Percentiles rank a stretch among this genome's conserved stretches.
Evolutionary conservation across 2,329 filamentous ascomycete genomes (phyloP).

Genomic region (Uncinocarpus reesii): DNA sequence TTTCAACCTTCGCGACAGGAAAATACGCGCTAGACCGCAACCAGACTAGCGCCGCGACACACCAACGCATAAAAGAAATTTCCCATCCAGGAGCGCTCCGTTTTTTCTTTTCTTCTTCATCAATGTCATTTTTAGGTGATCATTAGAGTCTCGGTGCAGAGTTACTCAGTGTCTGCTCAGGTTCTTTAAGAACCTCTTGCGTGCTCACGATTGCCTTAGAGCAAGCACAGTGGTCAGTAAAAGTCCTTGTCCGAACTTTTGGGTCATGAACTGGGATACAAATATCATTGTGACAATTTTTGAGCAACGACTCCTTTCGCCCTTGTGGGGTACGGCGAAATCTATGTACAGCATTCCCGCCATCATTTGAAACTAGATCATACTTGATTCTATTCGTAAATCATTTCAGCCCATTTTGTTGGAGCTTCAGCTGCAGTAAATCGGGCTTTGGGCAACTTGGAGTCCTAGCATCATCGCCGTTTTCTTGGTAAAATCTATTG

Average conservation of each 20-base stretch:
- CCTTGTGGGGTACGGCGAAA: not conserved
- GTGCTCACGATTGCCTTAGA: constrained; percentile 99
- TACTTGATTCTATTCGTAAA: not conserved
- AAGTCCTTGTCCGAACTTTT: constrained; percentile 9
- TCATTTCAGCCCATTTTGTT: constrained; percentile 46
- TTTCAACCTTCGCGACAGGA: constrained; percentile 6
- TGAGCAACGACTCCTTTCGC: not conserved
- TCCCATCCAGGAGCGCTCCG: constrained; percentile 21
- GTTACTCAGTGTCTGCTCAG: constrained; percentile 81
- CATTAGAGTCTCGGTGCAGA: constrained; percentile 94
- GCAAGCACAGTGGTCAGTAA: constrained; percentile 42
- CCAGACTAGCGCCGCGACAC: constrained; percentile 23
- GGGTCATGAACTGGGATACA: constrained; percentile 12
- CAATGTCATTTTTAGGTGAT: constrained; percentile 61
- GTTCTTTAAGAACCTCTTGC: constrained; percentile 67
- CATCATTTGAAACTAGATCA: not conserved
- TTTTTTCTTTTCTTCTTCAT: constrained; percentile 42
- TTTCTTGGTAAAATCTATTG: constrained; percentile 69
- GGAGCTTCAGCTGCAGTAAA: constrained; percentile 72
- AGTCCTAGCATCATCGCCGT: constrained; percentile 65
- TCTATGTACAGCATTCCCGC: not conserved
- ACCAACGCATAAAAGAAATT: constrained; percentile 18
- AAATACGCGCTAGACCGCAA: constrained; percentile 23
- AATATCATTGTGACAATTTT: constrained; percentile 12
- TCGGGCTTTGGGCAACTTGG: constrained; percentile 77